Evolutionary conservation across 2,329 filamentous ascomycete genomes (phyloP).

Genomic region (Penicillium sp.): DNA sequence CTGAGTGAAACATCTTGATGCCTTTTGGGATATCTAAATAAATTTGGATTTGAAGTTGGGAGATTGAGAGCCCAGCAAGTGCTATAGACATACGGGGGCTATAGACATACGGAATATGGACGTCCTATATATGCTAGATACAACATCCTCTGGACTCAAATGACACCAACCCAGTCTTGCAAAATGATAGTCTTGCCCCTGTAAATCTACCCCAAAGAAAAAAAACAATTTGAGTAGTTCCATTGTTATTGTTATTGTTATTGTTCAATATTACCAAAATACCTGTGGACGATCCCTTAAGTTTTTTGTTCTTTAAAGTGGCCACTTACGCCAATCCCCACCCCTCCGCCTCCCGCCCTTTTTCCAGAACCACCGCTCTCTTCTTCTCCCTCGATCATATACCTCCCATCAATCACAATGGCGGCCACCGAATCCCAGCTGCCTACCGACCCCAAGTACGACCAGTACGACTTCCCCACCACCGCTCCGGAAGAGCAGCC

Average conservation of each 20-base stretch:
- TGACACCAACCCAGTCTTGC: background rate
- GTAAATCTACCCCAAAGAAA: background rate
- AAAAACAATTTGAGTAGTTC: too few relatives aligned
- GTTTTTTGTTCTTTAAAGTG: constrained; percentile 14
- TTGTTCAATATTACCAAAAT: background rate
- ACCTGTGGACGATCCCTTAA: background rate
- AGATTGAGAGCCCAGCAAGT: background rate
- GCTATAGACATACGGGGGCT: background rate
- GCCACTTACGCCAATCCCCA: constrained; percentile 22
- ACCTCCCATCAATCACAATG: constrained; percentile 27
- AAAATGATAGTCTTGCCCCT: background rate
- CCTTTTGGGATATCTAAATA: background rate
- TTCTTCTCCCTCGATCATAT: constrained; percentile 7
- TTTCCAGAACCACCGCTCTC: constrained; percentile 11
- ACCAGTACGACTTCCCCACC: constrained; percentile 90
- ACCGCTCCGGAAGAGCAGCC: constrained; percentile 65
- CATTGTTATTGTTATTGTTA: background rate
- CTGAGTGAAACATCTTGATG: background rate
- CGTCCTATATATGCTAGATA: too few relatives aligned
- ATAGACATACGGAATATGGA: too few relatives aligned
- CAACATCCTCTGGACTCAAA: background rate
- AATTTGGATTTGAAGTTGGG: background rate
- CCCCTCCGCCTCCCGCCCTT: constrained; percentile 21
- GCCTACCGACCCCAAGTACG: constrained; percentile 81
- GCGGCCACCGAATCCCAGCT: constrained; percentile 34